Evolutionary conservation across 306 rosid species (phyloP).

Genomic region (Vicia villosa): DNA sequence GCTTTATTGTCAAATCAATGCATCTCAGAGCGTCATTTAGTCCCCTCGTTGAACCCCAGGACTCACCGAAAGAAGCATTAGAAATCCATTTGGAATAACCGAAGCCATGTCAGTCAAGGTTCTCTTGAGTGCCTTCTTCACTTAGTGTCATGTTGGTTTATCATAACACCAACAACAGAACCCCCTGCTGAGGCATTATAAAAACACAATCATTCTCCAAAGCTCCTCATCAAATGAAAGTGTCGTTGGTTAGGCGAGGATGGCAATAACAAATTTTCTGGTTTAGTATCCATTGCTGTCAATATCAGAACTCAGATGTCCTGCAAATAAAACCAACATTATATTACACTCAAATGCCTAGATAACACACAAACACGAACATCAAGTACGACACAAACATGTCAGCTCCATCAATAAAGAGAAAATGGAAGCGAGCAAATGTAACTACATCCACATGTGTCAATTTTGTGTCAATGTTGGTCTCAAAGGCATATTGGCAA

Average conservation of each 20-base stretch:
- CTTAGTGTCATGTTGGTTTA: no score
- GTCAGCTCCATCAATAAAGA: background rate
- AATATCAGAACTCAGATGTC: background rate
- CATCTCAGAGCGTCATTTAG: no score
- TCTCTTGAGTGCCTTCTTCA: constrained; percentile 79
- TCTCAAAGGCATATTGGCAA: no score
- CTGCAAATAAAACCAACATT: no score
- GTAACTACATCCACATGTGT: background rate
- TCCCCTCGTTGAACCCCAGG: no score
- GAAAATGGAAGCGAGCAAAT: background rate
- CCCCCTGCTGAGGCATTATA: no score
- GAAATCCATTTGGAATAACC: constrained; percentile 85
- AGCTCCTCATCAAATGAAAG: constrained; percentile 54
- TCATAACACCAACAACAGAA: no score
- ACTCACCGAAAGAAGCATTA: constrained; percentile 98
- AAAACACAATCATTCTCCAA: no score
- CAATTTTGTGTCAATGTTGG: background rate
- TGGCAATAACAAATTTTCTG: constrained; percentile 8
- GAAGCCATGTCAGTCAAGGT: constrained; percentile 94
- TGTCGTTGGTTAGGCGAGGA: constrained; percentile 27
- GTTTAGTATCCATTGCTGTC: constrained; percentile 45
- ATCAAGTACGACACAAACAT: background rate
- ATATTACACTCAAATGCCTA: no score
- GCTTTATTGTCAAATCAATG: no score
- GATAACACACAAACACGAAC: no score